phyloP scores from a whole-genome alignment of 2,329 filamentous ascomycete genomes.

The Magnaporthiopsis incrustans region DNA sequence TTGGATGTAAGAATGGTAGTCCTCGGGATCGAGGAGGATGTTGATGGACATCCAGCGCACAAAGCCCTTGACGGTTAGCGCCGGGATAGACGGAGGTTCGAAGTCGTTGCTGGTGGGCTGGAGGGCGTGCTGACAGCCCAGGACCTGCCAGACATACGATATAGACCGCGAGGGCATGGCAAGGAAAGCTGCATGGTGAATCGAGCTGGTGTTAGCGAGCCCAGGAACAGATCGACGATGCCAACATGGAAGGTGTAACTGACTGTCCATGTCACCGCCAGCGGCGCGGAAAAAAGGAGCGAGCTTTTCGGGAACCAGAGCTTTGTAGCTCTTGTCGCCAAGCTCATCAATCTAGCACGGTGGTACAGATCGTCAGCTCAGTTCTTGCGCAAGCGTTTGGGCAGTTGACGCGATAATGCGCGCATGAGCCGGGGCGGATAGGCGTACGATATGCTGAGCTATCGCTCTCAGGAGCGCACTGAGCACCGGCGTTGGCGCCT shows the following conservation, averaged over 20 bases:
- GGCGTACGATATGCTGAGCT: constrained; percentile 60
- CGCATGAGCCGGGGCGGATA: neutral
- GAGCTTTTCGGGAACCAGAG: constrained; percentile 59
- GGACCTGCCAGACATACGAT: constrained; percentile 85
- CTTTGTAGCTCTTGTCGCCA: constrained; percentile 44
- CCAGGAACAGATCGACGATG: neutral
- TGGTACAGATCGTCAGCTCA: constrained; percentile 2
- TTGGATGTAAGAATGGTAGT: constrained; percentile 79
- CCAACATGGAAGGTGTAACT: constrained; percentile 10
- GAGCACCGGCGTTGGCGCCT: constrained; percentile 58
- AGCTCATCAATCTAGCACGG: constrained; percentile 44
- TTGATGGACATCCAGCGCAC: constrained; percentile 92
- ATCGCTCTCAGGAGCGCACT: constrained; percentile 62
- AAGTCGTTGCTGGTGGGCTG: constrained; percentile 70
- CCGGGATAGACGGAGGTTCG: constrained; percentile 68
- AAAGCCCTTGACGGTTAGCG: constrained; percentile 76
- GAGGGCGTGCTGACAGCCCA: constrained; percentile 83
- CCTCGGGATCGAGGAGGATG: constrained; percentile 76
- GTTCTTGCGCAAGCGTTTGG: neutral
- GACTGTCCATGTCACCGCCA: constrained; percentile 67
- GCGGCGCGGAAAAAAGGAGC: constrained; percentile 70
- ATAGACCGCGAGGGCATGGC: constrained; percentile 65
- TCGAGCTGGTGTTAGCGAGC: neutral
- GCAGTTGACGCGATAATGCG: neutral
- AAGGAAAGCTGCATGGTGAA: constrained; percentile 51